phyloP scores from a whole-genome alignment of 148 eudicot genomes.

The Vaccinium corymbosum region DNA sequence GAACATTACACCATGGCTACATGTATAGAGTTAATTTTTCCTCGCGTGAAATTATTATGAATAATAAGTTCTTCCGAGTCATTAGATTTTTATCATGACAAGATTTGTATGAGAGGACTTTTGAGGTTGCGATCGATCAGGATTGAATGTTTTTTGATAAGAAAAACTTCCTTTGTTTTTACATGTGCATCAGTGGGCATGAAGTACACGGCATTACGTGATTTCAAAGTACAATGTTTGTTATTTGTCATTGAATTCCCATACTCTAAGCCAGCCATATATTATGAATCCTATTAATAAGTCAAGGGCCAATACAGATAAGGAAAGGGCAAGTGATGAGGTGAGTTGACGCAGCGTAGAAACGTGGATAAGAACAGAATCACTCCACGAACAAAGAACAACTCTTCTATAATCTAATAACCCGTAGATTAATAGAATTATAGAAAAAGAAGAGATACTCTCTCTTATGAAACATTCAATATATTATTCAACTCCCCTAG shows the following conservation, averaged over 20 bases:
- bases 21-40: constrained; percentile 36
- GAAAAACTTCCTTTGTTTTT: constrained; percentile 21
- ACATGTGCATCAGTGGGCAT: constrained; percentile 13
- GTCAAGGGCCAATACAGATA: neutral
- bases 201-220: neutral
- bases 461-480: too few relatives aligned
- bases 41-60: constrained; percentile 3
- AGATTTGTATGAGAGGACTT: constrained; percentile 7
- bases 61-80: constrained; percentile 21
- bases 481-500: too few relatives aligned
- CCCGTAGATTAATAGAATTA: too few relatives aligned
- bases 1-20: constrained; percentile 14
- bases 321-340: neutral
- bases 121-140: neutral
- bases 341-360: too few relatives aligned
- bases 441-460: too few relatives aligned
- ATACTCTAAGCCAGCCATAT: neutral
- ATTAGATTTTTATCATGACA: neutral
- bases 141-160: constrained; percentile 16
- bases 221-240: neutral
- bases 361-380: too few relatives aligned
- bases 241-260: neutral
- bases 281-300: neutral
- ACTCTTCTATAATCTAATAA: too few relatives aligned
- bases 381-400: too few relatives aligned